Percentiles rank a stretch among this genome's conserved stretches.
Evolutionary conservation across 2,329 filamentous ascomycete species (phyloP).

Genomic region (Huntiella omanensis): DNA sequence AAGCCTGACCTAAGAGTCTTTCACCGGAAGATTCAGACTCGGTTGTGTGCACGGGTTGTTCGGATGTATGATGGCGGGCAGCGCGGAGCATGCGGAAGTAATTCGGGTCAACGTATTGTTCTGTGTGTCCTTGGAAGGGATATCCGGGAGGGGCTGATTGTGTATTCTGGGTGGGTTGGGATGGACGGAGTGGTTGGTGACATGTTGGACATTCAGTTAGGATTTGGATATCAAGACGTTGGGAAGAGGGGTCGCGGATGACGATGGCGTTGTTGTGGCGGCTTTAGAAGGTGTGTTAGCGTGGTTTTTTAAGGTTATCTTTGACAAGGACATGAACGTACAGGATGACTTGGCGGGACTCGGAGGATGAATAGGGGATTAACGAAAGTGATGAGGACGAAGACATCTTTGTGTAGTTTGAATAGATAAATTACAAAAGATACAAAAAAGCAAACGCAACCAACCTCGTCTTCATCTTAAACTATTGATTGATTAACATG

Average conservation of each 20-base stretch:
- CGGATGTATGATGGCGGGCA: conserved; percentile 15
- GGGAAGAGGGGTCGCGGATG: conserved; percentile 69
- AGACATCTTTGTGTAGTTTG: neutral
- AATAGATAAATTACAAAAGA: neutral
- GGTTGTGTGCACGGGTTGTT: neutral
- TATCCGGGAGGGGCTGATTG: too few species aligned
- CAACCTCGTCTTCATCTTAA: too few species aligned
- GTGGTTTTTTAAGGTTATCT: neutral
- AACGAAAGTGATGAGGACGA: conserved; percentile 34
- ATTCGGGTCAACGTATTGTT: conserved; percentile 68
- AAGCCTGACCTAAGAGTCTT: neutral
- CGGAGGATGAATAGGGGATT: conserved; percentile 55
- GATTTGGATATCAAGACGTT: conserved; percentile 64
- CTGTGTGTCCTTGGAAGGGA: conserved; percentile 19
- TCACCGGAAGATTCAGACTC: neutral
- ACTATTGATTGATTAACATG: too few species aligned
- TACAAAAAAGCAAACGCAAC: neutral
- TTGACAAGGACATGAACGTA: conserved; percentile 27
- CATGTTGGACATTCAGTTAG: conserved; percentile 80
- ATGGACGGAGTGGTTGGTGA: conserved; percentile 45
- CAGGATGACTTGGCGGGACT: conserved; percentile 65
- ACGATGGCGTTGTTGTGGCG: conserved; percentile 88
- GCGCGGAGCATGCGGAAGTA: conserved; percentile 87
- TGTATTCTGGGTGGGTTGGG: conserved; percentile 24
- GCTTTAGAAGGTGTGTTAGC: conserved; percentile 25